A percentile compares a stretch with the other conserved stretches of the same genome.
Evolutionary conservation across 1,284 basidiomycete genomes (phyloP).

Genomic region (Cerrena zonata): DNA sequence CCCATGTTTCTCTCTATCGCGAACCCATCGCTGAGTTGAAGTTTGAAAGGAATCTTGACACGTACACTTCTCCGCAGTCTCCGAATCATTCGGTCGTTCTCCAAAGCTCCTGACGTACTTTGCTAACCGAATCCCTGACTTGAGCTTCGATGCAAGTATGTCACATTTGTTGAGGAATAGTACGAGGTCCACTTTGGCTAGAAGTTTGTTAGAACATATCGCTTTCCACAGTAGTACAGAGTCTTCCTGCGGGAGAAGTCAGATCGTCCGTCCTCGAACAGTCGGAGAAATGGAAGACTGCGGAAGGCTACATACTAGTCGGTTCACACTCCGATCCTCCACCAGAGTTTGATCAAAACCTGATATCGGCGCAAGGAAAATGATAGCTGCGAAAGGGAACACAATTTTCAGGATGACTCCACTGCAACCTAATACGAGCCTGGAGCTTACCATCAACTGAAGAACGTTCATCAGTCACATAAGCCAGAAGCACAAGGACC

Average conservation of each 20-base stretch:
- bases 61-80: constrained; percentile 65
- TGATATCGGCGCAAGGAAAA: constrained; percentile 76
- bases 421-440: too few relatives aligned
- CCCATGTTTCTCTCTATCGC: too few relatives aligned
- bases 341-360: constrained; percentile 71
- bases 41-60: constrained; percentile 3
- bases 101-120: constrained; percentile 72
- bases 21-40: neutral
- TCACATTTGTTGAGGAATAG: constrained; percentile 80
- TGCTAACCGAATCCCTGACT: constrained; percentile 52
- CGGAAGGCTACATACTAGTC: constrained; percentile 43
- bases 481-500: too few relatives aligned
- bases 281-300: neutral
- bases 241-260: constrained; percentile 50
- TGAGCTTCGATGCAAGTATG: constrained; percentile 61
- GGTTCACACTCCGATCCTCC: constrained; percentile 66
- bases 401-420: too few relatives aligned
- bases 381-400: constrained; percentile 63
- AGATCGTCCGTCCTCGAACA: constrained; percentile 3
- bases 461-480: neutral
- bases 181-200: constrained; percentile 67
- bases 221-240: constrained; percentile 76
- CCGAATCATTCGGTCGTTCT: constrained; percentile 65
- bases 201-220: constrained; percentile 67
- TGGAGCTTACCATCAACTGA: neutral